Evolutionary conservation across 2,329 filamentous ascomycete species (phyloP), one percentile per base, ranked within the genome.

Genomic region (Colletotrichum liaoningense): DNA sequence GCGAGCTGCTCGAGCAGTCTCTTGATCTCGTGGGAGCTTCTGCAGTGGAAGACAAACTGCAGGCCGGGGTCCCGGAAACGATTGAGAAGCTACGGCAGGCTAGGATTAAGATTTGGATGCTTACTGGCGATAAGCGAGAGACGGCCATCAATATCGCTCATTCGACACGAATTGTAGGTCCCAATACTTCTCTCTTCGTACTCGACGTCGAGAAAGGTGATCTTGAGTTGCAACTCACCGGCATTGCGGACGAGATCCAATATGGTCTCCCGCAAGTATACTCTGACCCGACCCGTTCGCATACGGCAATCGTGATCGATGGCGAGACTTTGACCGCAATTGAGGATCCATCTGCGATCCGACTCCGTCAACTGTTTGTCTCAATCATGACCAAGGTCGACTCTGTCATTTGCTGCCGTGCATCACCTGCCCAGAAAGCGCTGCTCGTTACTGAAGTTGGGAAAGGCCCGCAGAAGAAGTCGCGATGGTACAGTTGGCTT

Each of bases 41-140:
- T 8, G 95, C 95, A 1, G 97, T 97, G 73, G 95, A 97, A 82
- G 95, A 97, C 81, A 97, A 96, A 79, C 86, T 97, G 12, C 95
- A 97, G 79, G 89, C 90, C 74, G 94, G 94, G n/a, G 94, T 97
- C 0, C 94, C 94, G 0, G 93, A 97, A 80, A 93, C 94, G 0
- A 95, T 97, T 75, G 94, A 97, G 79, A 94, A 94, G 79, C 86
- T 97, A 3, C 89, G 94, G 72, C 88, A 94, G 46, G 95, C 94
- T 19, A 95, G 95, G 74, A 96, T 97, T 82, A 96, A 95, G 81
- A 91, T 97, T 73, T 97, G 94, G 94, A 97, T 97, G 94, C 86
- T 97, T 64, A 97, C 94, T 1, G 94, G 94, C n/a, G 94, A 97
- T 80, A 96, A 95, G 81, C 90, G 94, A 30, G 94, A 97, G 82